phyloP scores from a whole-genome alignment of 176 grass and related monocot genomes.

The Cenchrus americanus region DNA sequence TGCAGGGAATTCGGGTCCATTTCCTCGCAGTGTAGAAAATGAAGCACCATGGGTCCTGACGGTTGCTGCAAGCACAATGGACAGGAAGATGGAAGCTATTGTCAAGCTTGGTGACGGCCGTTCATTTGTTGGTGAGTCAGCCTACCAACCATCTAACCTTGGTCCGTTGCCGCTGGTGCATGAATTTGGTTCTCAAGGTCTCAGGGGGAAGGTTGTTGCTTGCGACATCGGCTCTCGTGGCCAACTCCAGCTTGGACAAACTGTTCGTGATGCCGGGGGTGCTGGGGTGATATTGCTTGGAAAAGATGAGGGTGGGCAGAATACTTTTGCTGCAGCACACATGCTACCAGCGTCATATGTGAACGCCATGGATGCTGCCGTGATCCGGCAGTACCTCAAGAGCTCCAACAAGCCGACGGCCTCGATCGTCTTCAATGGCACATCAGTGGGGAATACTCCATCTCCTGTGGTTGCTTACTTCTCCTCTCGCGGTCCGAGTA shows the following conservation, averaged over 20 bases:
- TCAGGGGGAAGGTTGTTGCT: constrained; percentile 43
- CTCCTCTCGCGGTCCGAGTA: constrained; percentile 58
- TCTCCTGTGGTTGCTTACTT: constrained; percentile 49
- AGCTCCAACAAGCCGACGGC: neutral
- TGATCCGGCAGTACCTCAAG: constrained; percentile 6
- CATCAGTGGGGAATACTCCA: constrained; percentile 29
- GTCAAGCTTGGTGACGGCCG: constrained; percentile 48
- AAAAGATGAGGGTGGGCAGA: neutral
- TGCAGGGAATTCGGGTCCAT: constrained; percentile 50
- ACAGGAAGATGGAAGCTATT: constrained; percentile 41
- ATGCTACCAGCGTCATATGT: constrained; percentile 43
- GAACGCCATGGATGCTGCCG: neutral
- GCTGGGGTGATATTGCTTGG: constrained; percentile 44
- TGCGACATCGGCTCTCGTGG: neutral
- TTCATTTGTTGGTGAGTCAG: constrained; percentile 50
- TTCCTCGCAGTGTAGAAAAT: neutral
- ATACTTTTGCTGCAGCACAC: constrained; percentile 36
- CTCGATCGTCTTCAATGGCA: constrained; percentile 46
- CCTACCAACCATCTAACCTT: constrained; percentile 44
- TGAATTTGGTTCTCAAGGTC: neutral
- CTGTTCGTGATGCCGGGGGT: neutral
- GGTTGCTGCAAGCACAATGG: constrained; percentile 57
- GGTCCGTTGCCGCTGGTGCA: neutral
- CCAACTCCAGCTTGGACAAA: neutral
- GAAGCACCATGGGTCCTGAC: constrained; percentile 56